Conservation (phyloP, 1,284 basidiomycete genomes). For the Fomitopsis pinicola region DNA sequence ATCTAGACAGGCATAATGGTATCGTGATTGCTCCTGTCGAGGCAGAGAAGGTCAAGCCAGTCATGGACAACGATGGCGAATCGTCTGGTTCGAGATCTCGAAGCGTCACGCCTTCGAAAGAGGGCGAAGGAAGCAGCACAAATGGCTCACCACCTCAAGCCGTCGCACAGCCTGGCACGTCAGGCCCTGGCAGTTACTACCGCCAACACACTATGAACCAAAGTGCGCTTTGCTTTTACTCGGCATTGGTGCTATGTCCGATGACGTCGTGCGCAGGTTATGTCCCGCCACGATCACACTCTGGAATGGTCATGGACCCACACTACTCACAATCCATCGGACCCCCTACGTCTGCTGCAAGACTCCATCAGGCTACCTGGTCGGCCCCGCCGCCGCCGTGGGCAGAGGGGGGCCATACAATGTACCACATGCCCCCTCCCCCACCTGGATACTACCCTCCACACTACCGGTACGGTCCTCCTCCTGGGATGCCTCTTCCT, state of each 20-base stretch:
- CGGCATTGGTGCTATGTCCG: neutral
- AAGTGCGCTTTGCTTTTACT: constrained; percentile 20
- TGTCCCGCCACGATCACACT: constrained; percentile 17
- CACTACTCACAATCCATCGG: constrained; percentile 35
- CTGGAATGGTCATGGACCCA: constrained; percentile 27
- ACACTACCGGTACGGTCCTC: constrained; percentile 2
- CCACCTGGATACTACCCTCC: neutral
- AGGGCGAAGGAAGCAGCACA: constrained; percentile 35
- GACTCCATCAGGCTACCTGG: constrained; percentile 39
- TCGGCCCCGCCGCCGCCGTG: constrained; percentile 27
- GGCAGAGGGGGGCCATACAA: constrained; percentile 18
- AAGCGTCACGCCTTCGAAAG: constrained; percentile 41
- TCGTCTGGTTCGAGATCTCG: constrained; percentile 44
- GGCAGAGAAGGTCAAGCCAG: constrained; percentile 18
- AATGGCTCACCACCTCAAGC: constrained; percentile 23
- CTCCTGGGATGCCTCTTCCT: constrained; percentile 25
- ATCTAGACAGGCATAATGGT: constrained; percentile 52
- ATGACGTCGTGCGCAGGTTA: constrained; percentile 11
- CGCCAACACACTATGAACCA: constrained; percentile 50
- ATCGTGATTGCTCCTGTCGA: constrained; percentile 54
- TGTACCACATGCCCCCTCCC: constrained; percentile 16
- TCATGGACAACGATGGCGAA: constrained; percentile 31
- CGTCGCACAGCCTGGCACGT: constrained; percentile 22
- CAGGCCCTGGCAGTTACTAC: constrained; percentile 47
- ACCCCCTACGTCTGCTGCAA: constrained; percentile 49